Conservation (phyloP, 2,329 filamentous ascomycete species). For the Aspergillus felis region DNA sequence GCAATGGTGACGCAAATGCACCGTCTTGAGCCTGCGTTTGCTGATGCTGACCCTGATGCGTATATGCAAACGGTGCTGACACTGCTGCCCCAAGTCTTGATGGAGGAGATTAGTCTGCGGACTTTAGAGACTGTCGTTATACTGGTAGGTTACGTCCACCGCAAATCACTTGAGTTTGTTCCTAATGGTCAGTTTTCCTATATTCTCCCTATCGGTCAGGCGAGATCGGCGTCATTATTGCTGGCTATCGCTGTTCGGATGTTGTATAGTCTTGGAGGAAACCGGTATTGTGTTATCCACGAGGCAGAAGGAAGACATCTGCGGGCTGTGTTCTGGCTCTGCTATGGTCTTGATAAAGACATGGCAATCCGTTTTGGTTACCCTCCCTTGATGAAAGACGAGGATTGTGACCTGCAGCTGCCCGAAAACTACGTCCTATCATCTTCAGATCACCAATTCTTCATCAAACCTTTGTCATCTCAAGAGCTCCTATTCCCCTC, state of each 20-base stretch:
- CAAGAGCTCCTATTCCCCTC: conserved; percentile 22
- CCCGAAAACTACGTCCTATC: conserved; percentile 16
- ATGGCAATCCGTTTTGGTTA: conserved; percentile 18
- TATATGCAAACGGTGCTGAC: conserved; percentile 19
- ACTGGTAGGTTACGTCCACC: conserved; percentile 9
- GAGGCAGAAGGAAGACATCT: conserved; percentile 13
- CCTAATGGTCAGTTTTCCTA: conserved; percentile 12
- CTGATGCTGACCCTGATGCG: conserved; percentile 17
- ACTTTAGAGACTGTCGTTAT: conserved; percentile 17
- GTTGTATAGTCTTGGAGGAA: conserved; percentile 17
- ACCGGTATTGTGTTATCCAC: conserved; percentile 4
- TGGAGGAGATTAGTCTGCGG: conserved; percentile 16
- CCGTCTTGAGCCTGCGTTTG: conserved; percentile 17
- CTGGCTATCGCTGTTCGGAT: conserved; percentile 20
- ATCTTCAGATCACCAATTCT: conserved; percentile 19
- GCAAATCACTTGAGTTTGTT: not conserved
- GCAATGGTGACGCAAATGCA: conserved; percentile 23
- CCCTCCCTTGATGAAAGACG: conserved; percentile 19
- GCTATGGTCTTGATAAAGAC: conserved; percentile 21
- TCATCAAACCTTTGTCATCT: conserved; percentile 15
- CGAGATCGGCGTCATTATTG: conserved; percentile 15
- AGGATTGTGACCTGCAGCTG: conserved; percentile 20
- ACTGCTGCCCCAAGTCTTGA: conserved; percentile 17
- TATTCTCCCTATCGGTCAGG: conserved; percentile 19
- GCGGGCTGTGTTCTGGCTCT: conserved; percentile 23